phyloP scores from a whole-genome alignment of 306 rosid species.

The Arachis hypogaea region DNA sequence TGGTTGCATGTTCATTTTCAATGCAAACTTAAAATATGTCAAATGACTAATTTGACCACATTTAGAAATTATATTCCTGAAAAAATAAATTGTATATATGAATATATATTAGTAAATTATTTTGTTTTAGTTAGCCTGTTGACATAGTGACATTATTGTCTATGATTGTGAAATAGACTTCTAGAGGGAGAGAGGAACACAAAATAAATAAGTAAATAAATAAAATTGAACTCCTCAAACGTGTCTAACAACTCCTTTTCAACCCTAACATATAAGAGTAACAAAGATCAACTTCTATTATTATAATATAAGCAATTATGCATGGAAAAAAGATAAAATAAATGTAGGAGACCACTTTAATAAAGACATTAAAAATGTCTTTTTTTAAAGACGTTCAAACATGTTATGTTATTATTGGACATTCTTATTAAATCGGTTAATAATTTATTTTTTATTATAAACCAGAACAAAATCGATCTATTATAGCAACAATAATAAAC shows the following conservation, averaged over 20 bases:
- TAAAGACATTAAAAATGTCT: too few species aligned
- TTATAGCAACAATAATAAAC: too few species aligned
- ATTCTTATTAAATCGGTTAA: too few species aligned
- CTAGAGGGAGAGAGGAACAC: background rate
- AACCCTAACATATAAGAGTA: background rate
- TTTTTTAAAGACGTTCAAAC: too few species aligned
- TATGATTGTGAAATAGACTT: background rate
- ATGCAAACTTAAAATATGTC: constrained; percentile 17
- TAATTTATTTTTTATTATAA: too few species aligned
- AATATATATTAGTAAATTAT: background rate
- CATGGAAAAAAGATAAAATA: too few species aligned
- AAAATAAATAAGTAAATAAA: too few species aligned
- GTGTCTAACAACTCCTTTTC: background rate
- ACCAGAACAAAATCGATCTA: too few species aligned
- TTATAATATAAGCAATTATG: too few species aligned
- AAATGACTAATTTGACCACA: constrained; percentile 23
- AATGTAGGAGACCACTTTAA: too few species aligned
- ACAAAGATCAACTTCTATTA: background rate
- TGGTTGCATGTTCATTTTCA: constrained; percentile 25
- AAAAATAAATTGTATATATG: background rate
- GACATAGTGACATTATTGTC: background rate
- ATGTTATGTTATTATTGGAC: too few species aligned
- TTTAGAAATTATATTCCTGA: background rate
- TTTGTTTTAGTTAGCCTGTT: background rate
- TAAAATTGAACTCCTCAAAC: background rate